A percentile compares a stretch with the other conserved stretches of the same genome.
Evolutionary conservation across 306 rosid genomes (phyloP).

Genomic region (Herpetospermum pedunculosum): DNA sequence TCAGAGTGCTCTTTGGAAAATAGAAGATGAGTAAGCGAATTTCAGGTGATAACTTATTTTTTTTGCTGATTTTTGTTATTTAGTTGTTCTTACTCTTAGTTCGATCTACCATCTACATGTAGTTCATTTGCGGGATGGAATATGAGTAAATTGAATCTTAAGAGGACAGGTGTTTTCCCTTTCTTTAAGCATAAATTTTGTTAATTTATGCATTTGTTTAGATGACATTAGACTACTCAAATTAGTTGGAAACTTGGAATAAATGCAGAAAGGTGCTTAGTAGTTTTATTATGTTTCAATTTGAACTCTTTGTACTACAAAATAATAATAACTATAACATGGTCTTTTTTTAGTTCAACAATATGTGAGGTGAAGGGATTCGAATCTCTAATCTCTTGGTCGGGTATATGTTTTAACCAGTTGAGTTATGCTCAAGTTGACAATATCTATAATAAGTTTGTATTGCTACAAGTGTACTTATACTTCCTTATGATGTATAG

Average conservation of each 20-base stretch:
- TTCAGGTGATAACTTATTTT: background rate
- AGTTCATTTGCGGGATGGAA: background rate
- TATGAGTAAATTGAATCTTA: background rate
- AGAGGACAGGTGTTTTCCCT: background rate
- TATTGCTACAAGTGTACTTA: background rate
- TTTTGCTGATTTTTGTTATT: background rate
- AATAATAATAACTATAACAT: no score
- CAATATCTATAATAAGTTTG: background rate
- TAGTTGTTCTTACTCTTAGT: background rate
- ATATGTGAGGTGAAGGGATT: no score
- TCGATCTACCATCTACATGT: background rate
- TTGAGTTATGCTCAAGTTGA: no score
- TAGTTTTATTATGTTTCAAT: background rate
- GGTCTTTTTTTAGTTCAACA: no score
- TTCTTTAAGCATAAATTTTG: background rate
- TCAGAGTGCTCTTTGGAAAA: slow-evolving; percentile 1
- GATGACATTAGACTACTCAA: background rate
- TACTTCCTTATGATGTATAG: background rate
- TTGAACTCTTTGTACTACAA: background rate
- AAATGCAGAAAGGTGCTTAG: background rate
- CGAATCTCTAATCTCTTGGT: no score
- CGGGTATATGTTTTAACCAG: no score
- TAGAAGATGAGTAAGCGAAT: background rate
- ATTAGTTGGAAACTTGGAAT: background rate
- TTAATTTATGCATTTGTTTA: background rate